Evolutionary conservation across 495 filamentous ascomycete species (phyloP), one percentile per base, ranked within the genome.

Genomic region (Penicillium ucsense): DNA sequence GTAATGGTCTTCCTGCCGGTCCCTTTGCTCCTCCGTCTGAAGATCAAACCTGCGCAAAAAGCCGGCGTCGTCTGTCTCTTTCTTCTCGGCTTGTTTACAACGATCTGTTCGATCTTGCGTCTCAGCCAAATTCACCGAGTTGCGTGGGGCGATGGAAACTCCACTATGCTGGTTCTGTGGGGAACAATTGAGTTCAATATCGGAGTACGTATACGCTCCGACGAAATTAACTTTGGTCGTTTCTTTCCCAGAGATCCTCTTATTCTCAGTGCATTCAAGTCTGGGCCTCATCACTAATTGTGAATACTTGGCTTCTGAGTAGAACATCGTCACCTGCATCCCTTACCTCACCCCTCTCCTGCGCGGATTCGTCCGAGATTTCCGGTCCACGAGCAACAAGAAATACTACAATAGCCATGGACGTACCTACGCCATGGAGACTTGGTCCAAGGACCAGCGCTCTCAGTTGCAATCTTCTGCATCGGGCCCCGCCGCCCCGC

Each of bases 161-260:
- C 75, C 4, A 80, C 78, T 2, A 72, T 79, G 70, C 65, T 81
- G 8, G 70, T 81, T 5, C 54, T 80, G 1, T 80, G 74, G 75
- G 77, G 77, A 2, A 73, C 73, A 4, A 77, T 81, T 42, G 77
- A 80, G 51, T 72, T 81, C 55, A 80, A 80, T 52, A 64, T 78
- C 41, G 77, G 78, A 35, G 68, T 70, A 62, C 38, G 63, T 55
- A 41, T 35, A 35, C 34, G 10, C 34, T 6, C 34, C 34, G 7
- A 35, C 34, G 7, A 35, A 35, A 35, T 10, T 35, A 35, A 35
- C 34, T 35, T 35, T 20, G 20, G 20, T 20, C 20, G 1, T 20
- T 20, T 2, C 20, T 20, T 20, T 20, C 20, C 20, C 20, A 20
- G 20, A 20, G 20, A 20, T 20, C 20, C 1, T 20, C 20, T 20